phyloP scores from a whole-genome alignment of 495 filamentous ascomycete species.

The Parmelia sp. region DNA sequence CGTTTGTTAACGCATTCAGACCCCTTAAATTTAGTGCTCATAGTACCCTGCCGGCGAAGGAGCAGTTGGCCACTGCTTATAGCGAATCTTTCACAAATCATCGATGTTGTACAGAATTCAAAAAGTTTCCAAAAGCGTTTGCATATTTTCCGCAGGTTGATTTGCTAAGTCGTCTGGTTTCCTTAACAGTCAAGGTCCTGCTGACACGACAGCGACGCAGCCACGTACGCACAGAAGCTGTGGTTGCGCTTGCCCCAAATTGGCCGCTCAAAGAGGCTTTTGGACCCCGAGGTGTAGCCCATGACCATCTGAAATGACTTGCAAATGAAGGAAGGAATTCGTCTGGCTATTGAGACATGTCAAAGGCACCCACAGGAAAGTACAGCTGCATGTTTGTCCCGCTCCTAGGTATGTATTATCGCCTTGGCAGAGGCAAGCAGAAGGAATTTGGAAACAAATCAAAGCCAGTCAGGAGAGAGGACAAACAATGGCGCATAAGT shows the following conservation, averaged over 20 bases:
- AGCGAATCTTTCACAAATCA: slow-evolving; percentile 8
- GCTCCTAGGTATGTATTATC: neutral
- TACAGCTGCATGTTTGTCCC: neutral
- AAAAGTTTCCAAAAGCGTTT: neutral
- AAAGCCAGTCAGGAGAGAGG: too few relatives aligned
- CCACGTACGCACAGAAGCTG: neutral
- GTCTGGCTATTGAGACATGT: neutral
- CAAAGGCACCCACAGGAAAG: neutral
- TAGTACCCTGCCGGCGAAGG: slow-evolving; percentile 15
- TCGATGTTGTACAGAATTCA: slow-evolving; percentile 7
- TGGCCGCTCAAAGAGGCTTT: neutral
- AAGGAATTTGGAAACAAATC: neutral
- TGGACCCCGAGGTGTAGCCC: neutral
- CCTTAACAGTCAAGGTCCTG: neutral
- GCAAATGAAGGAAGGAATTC: neutral
- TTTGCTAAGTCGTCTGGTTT: neutral
- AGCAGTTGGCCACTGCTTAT: slow-evolving; percentile 16
- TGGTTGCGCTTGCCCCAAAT: neutral
- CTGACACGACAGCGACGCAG: neutral
- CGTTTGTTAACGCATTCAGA: slow-evolving; percentile 10
- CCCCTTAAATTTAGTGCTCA: slow-evolving; percentile 15
- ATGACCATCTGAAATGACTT: neutral
- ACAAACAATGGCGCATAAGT: neutral
- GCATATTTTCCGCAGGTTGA: neutral
- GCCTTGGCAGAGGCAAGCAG: neutral